Base-by-base conservation (phyloP, 306 rosid species). In the Gastrolobium villosum region DNA sequence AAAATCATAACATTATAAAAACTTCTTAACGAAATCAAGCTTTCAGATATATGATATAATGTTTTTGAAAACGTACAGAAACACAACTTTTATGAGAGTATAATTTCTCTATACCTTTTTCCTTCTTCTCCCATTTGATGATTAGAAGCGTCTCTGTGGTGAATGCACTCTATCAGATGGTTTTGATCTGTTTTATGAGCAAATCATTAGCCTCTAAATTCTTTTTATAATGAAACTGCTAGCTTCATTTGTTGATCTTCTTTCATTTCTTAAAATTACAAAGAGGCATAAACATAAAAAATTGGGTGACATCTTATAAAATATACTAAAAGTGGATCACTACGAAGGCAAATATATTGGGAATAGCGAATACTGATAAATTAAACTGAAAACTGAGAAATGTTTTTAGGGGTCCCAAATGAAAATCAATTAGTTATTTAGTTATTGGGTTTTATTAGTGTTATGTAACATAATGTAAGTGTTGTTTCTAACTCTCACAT, bases 51-150 rank as follows among this genome's bases (percentile, higher is more conserved):
- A 36, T n/a, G 35, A 37, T 7, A 11, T 10, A 72, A 57, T 28
- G 7, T 2, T 3, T 32, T 60, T 37, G 34, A 5, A 60, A 45
- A n/a, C 36, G 14, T 32, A 10, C 20, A 74, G 0, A 72, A 6
- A 6, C 67, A 43, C n/a, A 31, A 44, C 9, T 4, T 41, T 43
- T 26, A 53, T 8, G 46, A 50, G 31, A 34, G 2, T 15, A 54
- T 65, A 5, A 9, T 43, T 80, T 73, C 34, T 39, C 36, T 34
- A 2, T 74, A 72, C 79, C 75, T 77, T 72, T 72, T 65, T 37
- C 49, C 65, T 82, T 62, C 83, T 64, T 77, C 79, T 56, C 82
- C 83, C 86, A 82, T 65, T 28, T 71, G 75, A 56, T 14, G 71
- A 56, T 13, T 9, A 9, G 45, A n/a, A 65, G 75, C 79, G 5